Conservation (phyloP, 2,329 filamentous ascomycete genomes). For the Calonectria montana region DNA sequence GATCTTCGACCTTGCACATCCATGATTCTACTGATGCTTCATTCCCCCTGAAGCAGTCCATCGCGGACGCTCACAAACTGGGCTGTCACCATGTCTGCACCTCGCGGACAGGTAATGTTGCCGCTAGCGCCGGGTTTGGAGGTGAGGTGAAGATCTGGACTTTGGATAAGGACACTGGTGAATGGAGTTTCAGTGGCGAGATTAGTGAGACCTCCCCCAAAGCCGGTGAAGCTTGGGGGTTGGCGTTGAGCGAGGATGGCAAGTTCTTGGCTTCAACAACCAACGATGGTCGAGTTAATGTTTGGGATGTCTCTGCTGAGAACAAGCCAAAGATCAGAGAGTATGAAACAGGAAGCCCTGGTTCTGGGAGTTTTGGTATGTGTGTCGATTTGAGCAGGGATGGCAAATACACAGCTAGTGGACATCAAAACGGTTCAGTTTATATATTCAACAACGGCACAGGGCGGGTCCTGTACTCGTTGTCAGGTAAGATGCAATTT, state of each 20-base stretch:
- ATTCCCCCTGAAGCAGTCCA: slow-evolving; percentile 82
- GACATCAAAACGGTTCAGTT: slow-evolving; percentile 90
- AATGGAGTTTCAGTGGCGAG: slow-evolving; percentile 59
- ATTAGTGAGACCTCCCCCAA: slow-evolving; percentile 60
- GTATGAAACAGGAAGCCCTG: slow-evolving; percentile 80
- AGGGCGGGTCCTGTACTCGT: slow-evolving; percentile 84
- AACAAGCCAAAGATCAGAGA: slow-evolving; percentile 75
- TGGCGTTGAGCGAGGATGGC: slow-evolving; percentile 87
- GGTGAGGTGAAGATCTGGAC: slow-evolving; percentile 90
- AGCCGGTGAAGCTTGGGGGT: slow-evolving; percentile 84
- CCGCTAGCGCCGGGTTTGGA: slow-evolving; percentile 88
- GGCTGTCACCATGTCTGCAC: slow-evolving; percentile 92
- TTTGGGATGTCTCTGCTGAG: slow-evolving; percentile 78
- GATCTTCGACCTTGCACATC: slow-evolving; percentile 83
- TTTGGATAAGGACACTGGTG: slow-evolving; percentile 65
- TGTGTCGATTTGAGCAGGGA: slow-evolving; percentile 84
- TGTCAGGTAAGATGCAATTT: slow-evolving; percentile 70
- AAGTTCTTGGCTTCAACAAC: slow-evolving; percentile 88
- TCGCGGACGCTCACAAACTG: slow-evolving; percentile 83
- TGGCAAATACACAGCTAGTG: slow-evolving; percentile 87
- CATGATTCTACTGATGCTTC: slow-evolving; percentile 78
- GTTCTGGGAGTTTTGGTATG: slow-evolving; percentile 89
- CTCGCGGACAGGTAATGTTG: slow-evolving; percentile 74
- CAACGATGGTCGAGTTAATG: slow-evolving; percentile 87
- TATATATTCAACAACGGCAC: slow-evolving; percentile 97